Evolutionary conservation across 345 rosid genomes (phyloP), one percentile per base, ranked within the genome.

Genomic region (Nasturtium officinale): DNA sequence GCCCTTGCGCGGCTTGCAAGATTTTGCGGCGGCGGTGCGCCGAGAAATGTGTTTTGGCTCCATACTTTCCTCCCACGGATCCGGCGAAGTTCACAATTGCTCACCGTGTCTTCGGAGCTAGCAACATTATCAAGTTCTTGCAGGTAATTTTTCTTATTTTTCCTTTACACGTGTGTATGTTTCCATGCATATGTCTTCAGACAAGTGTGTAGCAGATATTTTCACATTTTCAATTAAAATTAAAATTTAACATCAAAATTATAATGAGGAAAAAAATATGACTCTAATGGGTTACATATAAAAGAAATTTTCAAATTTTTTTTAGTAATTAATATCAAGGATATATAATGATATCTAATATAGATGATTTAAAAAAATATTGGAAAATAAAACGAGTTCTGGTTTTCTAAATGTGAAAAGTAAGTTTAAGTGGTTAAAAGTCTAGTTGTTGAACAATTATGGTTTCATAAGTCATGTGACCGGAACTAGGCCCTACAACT

Each of bases 1-100:
- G 92, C 76, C 98, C 98, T 53, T 92, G 98, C 4, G 98, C 98
- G 1, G 96, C 98, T 62, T 92, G 98, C 80, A 92, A 92, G 78
- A 89, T 92, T 56, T 78, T 92, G 16, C 62, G 98, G 75, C 82
- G 98, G 52, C 74, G 94, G 47, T 92, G 98, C 43, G 89, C 88
- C 5, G 95, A 89, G 10, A 88, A 90, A 73, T 92, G 98, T 37
- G 90, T 92, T 18, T 71, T 92, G 73, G 98, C 98, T 0, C 98
- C 98, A 0, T 92, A 90, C 43, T 92, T 92, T 57, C 98, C 98
- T 37, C 98, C 98, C 5, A 87, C 94, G 3, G 98, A 92, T 9
- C 98, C 98, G 5, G 67, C 83, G 11, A 89, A 92, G 82, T 92
- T 92, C 77, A 89, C 96, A 71, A 85, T 83, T 58, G 96, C 96